Base-by-base conservation (phyloP, 441 rosid species). In the Flueggea neowawraea region DNA sequence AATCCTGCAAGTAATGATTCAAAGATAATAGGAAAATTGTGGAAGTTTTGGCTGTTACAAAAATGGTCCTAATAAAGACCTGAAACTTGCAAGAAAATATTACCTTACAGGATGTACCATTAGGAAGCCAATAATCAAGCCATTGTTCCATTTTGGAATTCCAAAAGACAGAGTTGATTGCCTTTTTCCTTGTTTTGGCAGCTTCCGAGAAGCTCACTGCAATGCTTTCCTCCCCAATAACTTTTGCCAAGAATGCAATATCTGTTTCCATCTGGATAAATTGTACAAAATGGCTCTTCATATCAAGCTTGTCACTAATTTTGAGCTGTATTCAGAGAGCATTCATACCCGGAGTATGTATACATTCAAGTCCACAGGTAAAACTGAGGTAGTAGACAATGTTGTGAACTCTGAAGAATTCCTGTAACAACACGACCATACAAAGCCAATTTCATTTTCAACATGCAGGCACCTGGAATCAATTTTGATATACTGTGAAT, bases 231-330 rank as follows among this genome's bases (percentile, higher is more conserved):
- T 86, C 76, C 28, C 96, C 90, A 16, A 67, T 52, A 62, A 73
- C 69, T 69, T 84, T 77, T 70, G 88, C 95, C 36, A 89, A 72
- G 67, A 71, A 86, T n/a, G 90, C 81, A 58, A 95, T 78, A 74
- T 88, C 91, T 51, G 80, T 87, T 73, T 95, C 99, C 99, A 95
- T 87, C 99, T 95, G 76, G 43, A 53, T 44, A 73, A 71, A 58
- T 51, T 58, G 58, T 33, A 59, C 9, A 58, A 45, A 61, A 54
- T 22, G 36, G 33, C 52, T 28, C 53, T 57, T 68, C 66, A 56
- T 9, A 50, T 47, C 12, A 68, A 63, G 45, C 36, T 63, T 4
- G 53, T 43, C 16, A 17, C 41, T 44, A 44, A 65, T 54, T 58
- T 55, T 14, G 43, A 50, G 55, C 39, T 10, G 13, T 64, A 14